Evolutionary conservation across 2,329 filamentous ascomycete genomes (phyloP).

Genomic region (Drechslerella coelobrocha): DNA sequence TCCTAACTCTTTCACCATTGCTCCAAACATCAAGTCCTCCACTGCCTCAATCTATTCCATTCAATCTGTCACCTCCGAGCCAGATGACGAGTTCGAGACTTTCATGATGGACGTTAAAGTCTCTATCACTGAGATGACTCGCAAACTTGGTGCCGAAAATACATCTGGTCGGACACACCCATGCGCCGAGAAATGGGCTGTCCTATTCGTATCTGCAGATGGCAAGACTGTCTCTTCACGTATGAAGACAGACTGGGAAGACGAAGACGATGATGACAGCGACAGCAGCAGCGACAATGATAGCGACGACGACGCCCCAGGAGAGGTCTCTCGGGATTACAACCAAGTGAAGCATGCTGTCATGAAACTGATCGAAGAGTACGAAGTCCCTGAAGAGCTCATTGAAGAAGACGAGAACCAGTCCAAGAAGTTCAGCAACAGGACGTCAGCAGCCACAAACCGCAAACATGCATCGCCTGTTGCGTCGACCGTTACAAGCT

Average conservation of each 20-base stretch:
- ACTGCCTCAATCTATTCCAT: conserved; percentile 60
- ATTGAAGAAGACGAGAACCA: conserved; percentile 64
- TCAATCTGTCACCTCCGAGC: conserved; percentile 40
- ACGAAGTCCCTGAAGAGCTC: conserved; percentile 74
- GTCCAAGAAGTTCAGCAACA: conserved; percentile 73
- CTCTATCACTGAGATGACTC: conserved; percentile 74
- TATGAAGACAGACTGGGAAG: conserved; percentile 74
- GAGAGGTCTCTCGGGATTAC: conserved; percentile 68
- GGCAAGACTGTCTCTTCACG: conserved; percentile 73
- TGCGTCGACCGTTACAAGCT: conserved; percentile 50
- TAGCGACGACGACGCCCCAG: conserved; percentile 60
- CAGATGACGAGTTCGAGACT: conserved; percentile 39
- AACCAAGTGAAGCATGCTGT: conserved; percentile 82
- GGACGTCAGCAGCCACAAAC: conserved; percentile 56
- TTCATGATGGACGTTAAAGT: conserved; percentile 66
- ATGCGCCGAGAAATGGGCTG: conserved; percentile 81
- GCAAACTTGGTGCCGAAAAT: conserved; percentile 69
- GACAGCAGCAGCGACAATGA: conserved; percentile 66
- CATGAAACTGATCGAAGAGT: conserved; percentile 79
- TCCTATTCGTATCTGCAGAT: conserved; percentile 77
- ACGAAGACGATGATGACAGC: conserved; percentile 72
- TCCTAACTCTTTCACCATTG: conserved; percentile 50
- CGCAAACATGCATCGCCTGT: conserved; percentile 47
- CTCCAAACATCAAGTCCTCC: conserved; percentile 48
- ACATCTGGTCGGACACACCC: conserved; percentile 75